A percentile compares a stretch with the other conserved stretches of the same genome.
phyloP scores from a whole-genome alignment of 2,329 filamentous ascomycete species.

The Arachnopeziza araneosa region DNA sequence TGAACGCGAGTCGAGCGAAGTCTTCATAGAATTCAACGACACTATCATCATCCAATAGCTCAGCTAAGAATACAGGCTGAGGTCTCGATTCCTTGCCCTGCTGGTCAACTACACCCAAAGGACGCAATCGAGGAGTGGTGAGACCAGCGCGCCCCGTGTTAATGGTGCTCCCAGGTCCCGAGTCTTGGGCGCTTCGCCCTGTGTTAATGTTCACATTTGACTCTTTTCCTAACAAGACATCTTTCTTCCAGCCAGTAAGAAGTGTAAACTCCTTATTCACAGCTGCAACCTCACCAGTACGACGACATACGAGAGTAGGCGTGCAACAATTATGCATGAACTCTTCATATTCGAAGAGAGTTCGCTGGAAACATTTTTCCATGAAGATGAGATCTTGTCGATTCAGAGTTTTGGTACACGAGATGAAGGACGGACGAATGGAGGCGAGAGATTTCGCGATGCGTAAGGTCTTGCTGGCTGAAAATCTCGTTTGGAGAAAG shows the following conservation, averaged over 20 bases:
- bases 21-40: slow-evolving; percentile 95
- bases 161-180: slow-evolving; percentile 18
- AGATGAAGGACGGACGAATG: slow-evolving; percentile 89
- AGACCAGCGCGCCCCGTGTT: slow-evolving; percentile 39
- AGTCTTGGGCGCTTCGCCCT: slow-evolving; percentile 43
- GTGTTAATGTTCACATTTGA: slow-evolving; percentile 81
- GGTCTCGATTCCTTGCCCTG: slow-evolving; percentile 42
- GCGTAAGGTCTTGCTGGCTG: slow-evolving; percentile 67
- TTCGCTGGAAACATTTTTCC: slow-evolving; percentile 95
- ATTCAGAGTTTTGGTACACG: slow-evolving; percentile 83
- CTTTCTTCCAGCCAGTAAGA: slow-evolving; percentile 88
- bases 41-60: slow-evolving; percentile 87
- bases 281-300: slow-evolving; percentile 90
- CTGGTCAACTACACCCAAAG: slow-evolving; percentile 35
- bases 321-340: slow-evolving; percentile 85
- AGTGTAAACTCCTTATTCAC: slow-evolving; percentile 97
- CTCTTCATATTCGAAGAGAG: slow-evolving; percentile 87
- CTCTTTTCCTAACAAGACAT: slow-evolving; percentile 80
- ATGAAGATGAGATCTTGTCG: slow-evolving; percentile 90
- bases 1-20: slow-evolving; percentile 87
- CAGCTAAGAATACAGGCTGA: slow-evolving; percentile 83
- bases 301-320: slow-evolving; percentile 84
- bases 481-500: slow-evolving; percentile 73
- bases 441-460: slow-evolving; percentile 85
- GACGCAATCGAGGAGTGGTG: slow-evolving; percentile 47